Evolutionary conservation across 805 yeast genomes (phyloP), one percentile per base, ranked within the genome.

Genomic region (Scheffersomyces amazonensis): DNA sequence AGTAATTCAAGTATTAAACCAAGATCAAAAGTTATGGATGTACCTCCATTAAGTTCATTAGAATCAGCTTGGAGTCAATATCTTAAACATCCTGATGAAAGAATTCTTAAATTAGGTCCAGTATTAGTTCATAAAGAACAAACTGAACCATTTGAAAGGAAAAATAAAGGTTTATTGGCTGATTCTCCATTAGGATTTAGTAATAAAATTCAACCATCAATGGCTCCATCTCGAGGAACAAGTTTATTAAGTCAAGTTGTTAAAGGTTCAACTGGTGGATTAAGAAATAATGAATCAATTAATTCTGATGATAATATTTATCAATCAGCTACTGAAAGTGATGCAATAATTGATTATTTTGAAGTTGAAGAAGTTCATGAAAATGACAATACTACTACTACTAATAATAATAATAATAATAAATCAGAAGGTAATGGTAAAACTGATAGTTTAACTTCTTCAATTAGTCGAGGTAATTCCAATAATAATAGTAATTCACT

Each of bases 21-120:
- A 4, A 51, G 56, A 35, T 52, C 68, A 5, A 59, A 53, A 32
- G 48, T 61, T 2, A 37, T 66, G 47, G 65, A 69, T 13, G 60
- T 73, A 0, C 63, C 76, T 0, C 75, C 81, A 7, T 55, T 76
- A 59, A 66, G 76, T 1, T 65, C 75, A 12, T 48, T 79, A 6
- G 89, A 83, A 51, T 54, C 71, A 29, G 76, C 79, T 13, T 83
- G 87, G 84, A 66, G 68, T 5, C 64, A 68, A 28, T 80, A 64
- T 49, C 58, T 84, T 44, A 62, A 58, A 16, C 76, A 74, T 49
- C 59, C 69, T 1, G 80, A 80, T 35, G 93, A 84, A 50, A 66
- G 88, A 40, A 71, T 83, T 1, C 40, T 81, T 34, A 76, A 71
- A 43, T 72, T 71, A 21, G 87, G 84, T 1, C 74, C 78, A 21